Conservation (phyloP, 106 monocot genomes). For the Alisma plantagoaquatica region DNA sequence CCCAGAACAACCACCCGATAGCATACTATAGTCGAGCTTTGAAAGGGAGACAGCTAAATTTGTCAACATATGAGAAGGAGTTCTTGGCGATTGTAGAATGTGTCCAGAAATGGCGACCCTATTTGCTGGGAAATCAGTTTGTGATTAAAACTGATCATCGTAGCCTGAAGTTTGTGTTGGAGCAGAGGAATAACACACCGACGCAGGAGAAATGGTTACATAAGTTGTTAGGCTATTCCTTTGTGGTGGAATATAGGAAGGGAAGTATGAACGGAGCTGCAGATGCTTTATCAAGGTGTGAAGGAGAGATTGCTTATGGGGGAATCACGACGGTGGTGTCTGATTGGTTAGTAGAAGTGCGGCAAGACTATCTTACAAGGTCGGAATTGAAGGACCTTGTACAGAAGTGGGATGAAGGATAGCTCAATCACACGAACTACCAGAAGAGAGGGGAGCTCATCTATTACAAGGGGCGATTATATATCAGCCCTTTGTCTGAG, state of each 20-base stretch:
- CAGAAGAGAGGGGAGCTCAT: no score
- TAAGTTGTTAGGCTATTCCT: conserved; percentile 2
- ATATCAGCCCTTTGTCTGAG: no score
- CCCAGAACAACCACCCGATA: background rate
- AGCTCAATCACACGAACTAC: no score
- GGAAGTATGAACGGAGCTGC: background rate
- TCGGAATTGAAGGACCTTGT: no score
- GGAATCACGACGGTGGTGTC: no score
- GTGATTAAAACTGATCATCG: conserved; percentile 6
- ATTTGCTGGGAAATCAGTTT: conserved; percentile 3
- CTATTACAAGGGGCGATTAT: no score
- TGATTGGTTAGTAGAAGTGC: no score
- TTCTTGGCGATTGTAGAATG: background rate
- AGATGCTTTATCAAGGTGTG: conserved; percentile 1
- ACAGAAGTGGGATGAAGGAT: no score
- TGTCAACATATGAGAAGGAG: conserved; percentile 6
- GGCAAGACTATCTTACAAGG: no score
- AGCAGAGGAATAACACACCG: conserved; percentile 4
- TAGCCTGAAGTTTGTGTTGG: background rate
- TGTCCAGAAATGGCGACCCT: conserved; percentile 1
- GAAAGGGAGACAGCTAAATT: background rate
- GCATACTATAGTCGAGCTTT: background rate
- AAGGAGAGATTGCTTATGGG: background rate
- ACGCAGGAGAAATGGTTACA: conserved; percentile 9
- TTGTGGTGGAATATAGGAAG: background rate